Evolutionary conservation across 257 asterid genomes (phyloP), one percentile per base, ranked within the genome.

Genomic region (Primulina eburnea): DNA sequence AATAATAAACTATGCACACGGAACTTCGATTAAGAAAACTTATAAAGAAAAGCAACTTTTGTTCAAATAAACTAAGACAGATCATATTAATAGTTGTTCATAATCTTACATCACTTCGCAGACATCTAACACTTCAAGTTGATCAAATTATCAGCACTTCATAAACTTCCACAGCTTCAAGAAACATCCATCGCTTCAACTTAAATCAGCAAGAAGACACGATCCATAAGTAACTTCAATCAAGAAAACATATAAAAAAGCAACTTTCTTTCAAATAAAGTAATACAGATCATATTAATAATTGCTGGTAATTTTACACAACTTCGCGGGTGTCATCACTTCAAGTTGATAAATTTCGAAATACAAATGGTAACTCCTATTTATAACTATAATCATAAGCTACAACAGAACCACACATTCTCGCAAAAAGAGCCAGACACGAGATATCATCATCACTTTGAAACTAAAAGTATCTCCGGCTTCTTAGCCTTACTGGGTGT

Each of bases 401-500:
- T 76, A 80, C 80, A 78, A 38, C 69, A 73, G 53, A 69, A 65
- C 67, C 85, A 78, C 86, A 60, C 52, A 81, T 60, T 68, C 64
- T 68, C 81, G 68, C 75, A 72, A 62, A 60, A 52, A 52, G 70
- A 65, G 60, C 66, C 77, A 38, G 17, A 69, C 74, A 35, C 70
- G 70, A 73, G 76, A 64, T 35, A 57, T 79, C 81, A 85, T 52
- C 72, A 62, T 89, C 88, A 93, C 76, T 93, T 89, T 30, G 99
- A 90, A 86, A 84, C 99, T 82, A 90, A 76, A 67, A 89, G 96
- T 65, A 94, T 82, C 89, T 94, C 97, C 0, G 97, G 97, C 82
- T 87, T 94, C 82, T 89, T 94, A 52, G 91, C 96, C 84, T 93
- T 93, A 82, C 92, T 90, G 5, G 99, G 99, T 7, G 99, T 93